phyloP scores from a whole-genome alignment of 805 yeast species.

The Saccharomycopsis synnaedendra region DNA sequence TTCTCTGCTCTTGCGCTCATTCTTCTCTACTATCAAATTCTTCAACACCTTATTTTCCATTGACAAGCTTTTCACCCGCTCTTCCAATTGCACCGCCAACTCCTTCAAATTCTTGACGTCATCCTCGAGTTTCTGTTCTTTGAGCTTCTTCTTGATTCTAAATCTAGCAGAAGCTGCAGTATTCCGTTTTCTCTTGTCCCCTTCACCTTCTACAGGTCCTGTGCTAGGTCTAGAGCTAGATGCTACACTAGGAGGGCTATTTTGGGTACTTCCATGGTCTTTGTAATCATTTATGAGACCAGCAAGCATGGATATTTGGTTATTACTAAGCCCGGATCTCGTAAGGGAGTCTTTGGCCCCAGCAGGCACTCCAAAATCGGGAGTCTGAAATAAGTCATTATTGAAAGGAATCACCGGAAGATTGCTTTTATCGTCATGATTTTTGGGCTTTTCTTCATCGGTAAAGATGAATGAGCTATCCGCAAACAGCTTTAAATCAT shows the following conservation, averaged over 20 bases:
- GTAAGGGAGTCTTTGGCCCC: slow-evolving; percentile 56
- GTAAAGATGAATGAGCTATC: slow-evolving; percentile 74
- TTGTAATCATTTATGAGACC: background rate
- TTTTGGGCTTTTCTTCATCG: slow-evolving; percentile 62
- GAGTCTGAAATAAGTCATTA: background rate
- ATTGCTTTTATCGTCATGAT: background rate
- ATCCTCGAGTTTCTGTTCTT: slow-evolving; percentile 47
- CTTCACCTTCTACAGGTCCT: slow-evolving; percentile 3
- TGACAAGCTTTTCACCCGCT: slow-evolving; percentile 40
- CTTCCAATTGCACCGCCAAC: slow-evolving; percentile 32
- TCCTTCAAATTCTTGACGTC: slow-evolving; percentile 33
- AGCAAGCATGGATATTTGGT: slow-evolving; percentile 63
- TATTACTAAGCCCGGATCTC: slow-evolving; percentile 54
- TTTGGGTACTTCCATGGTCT: background rate
- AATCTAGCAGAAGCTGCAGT: slow-evolving; percentile 60
- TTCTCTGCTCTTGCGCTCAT: slow-evolving; percentile 29
- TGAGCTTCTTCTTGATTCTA: slow-evolving; percentile 48
- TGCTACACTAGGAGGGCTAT: background rate
- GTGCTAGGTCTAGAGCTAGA: background rate
- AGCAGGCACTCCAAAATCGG: slow-evolving; percentile 34
- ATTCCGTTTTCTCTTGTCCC: slow-evolving; percentile 44
- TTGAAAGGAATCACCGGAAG: background rate
- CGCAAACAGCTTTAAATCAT: slow-evolving; percentile 72
- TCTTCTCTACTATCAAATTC: slow-evolving; percentile 41
- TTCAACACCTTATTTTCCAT: slow-evolving; percentile 52